Conservation (phyloP, 2,329 filamentous ascomycete species). For the Lasiodiplodia theobromae region DNA sequence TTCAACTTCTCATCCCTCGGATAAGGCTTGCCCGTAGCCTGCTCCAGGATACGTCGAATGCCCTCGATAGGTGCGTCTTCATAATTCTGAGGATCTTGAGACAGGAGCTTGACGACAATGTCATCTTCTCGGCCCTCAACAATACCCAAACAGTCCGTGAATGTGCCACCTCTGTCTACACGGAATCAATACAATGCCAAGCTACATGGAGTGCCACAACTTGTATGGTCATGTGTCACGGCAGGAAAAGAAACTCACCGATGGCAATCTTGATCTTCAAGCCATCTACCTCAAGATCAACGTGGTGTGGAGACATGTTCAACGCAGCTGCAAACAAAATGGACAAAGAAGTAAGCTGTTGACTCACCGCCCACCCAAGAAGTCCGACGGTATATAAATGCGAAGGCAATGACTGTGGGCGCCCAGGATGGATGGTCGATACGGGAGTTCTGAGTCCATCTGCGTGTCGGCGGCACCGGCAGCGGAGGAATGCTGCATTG, state of each 20-base stretch:
- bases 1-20: slow-evolving; percentile 32
- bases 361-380: background rate
- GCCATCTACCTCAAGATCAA: slow-evolving; percentile 7
- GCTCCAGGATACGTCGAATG: slow-evolving; percentile 38
- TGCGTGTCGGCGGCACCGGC: background rate
- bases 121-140: slow-evolving; percentile 34
- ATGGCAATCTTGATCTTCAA: slow-evolving; percentile 21
- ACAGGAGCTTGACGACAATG: slow-evolving; percentile 41
- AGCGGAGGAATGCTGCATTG: background rate
- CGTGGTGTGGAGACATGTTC: slow-evolving; percentile 3
- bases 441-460: background rate
- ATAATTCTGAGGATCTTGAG: slow-evolving; percentile 41
- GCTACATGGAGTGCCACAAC: background rate
- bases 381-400: background rate
- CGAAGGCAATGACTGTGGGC: background rate
- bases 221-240: background rate
- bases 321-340: background rate
- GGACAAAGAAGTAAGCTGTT: background rate
- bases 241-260: background rate
- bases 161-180: slow-evolving; percentile 35
- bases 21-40: slow-evolving; percentile 33
- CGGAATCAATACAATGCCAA: background rate
- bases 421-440: background rate
- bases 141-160: slow-evolving; percentile 36
- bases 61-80: slow-evolving; percentile 42